A percentile compares a stretch with the other conserved stretches of the same genome.
Conservation (phyloP, 192 early-diverging fungal genomes). For the Podochytrium sp. region DNA sequence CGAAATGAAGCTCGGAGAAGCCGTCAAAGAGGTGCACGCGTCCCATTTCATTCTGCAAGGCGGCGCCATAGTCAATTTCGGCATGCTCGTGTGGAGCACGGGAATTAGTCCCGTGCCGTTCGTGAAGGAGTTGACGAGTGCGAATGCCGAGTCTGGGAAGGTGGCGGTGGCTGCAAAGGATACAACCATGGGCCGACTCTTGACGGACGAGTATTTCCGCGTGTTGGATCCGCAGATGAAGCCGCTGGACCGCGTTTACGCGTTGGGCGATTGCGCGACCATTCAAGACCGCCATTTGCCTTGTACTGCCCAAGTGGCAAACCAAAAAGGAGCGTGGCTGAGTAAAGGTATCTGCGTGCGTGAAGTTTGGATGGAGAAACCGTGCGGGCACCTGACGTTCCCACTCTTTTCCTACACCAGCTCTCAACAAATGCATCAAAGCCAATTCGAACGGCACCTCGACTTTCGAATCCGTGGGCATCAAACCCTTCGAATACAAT, state of each 20-base stretch:
- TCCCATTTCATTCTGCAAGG: constrained; percentile 37
- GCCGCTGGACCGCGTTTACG: constrained; percentile 59
- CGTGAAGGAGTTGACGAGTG: not conserved
- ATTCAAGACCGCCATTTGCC: constrained; percentile 78
- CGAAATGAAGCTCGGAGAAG: constrained; percentile 61
- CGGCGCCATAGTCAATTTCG: constrained; percentile 27
- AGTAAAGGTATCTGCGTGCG: constrained; percentile 40
- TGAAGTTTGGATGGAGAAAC: no score
- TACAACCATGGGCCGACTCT: constrained; percentile 19
- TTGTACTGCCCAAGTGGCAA: constrained; percentile 84
- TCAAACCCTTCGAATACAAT: constrained; percentile 59
- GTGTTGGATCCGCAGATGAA: constrained; percentile 63
- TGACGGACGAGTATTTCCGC: constrained; percentile 77
- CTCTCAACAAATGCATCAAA: constrained; percentile 21
- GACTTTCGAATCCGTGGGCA: not conserved
- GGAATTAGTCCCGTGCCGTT: constrained; percentile 48
- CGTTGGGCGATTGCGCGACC: constrained; percentile 83
- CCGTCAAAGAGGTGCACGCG: constrained; percentile 63
- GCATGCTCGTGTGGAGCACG: constrained; percentile 75
- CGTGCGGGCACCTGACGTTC: no score
- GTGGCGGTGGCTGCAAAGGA: not conserved
- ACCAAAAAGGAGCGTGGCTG: constrained; percentile 73
- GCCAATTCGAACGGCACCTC: constrained; percentile 20
- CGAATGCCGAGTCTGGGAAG: not conserved
- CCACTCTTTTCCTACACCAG: not conserved